Base-by-base conservation (phyloP, 1,139 yeast species). In the Pichia sp. region DNA sequence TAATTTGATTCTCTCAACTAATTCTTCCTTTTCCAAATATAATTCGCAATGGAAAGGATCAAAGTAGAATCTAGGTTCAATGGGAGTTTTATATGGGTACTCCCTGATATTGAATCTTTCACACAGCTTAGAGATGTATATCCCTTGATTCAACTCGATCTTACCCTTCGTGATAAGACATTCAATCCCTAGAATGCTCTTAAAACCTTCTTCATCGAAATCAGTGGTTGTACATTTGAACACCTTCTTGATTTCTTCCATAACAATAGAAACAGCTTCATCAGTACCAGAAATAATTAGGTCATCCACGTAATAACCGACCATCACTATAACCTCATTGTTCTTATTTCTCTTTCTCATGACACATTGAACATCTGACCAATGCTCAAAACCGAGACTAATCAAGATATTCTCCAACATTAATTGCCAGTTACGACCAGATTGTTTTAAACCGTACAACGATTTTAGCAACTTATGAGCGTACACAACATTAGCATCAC, bases 291-390 rank as follows among this genome's bases (percentile, higher is more conserved):
- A 20, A 19, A 40, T 34, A 5, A 40, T 15, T 4, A 40, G 11
- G 18, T 40, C 44, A 20, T 34, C 44, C 2, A 40, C 24, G 11
- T 34, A 40, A 14, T 27, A 34, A 19, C 44, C 44, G 14, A 40
- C 18, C 5, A 40, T 10, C 4, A 19, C 22, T 4, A 10, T n/a
- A 12, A 18, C 12, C 4, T 18, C 18, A 4, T 38, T 38, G 4
- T n/a, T 14, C 30, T 19, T n/a, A 17, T 32, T 24, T 11, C 12
- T 27, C 17, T 19, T 34, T 8, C 44, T n/a, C 44, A 35, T 41
- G 1, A 35, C 22, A 17, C 35, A 35, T 4, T 41, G 22, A 3
- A 41, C 14, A 18, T 41, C 39, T 14, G 18, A 8, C 44, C 34
- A 41, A 15, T 41, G 34, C 27, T 41, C 38, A 5, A 34, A 40